Evolutionary conservation across 1,284 basidiomycete genomes (phyloP).

Genomic region (Apiotrichum montevideense): DNA sequence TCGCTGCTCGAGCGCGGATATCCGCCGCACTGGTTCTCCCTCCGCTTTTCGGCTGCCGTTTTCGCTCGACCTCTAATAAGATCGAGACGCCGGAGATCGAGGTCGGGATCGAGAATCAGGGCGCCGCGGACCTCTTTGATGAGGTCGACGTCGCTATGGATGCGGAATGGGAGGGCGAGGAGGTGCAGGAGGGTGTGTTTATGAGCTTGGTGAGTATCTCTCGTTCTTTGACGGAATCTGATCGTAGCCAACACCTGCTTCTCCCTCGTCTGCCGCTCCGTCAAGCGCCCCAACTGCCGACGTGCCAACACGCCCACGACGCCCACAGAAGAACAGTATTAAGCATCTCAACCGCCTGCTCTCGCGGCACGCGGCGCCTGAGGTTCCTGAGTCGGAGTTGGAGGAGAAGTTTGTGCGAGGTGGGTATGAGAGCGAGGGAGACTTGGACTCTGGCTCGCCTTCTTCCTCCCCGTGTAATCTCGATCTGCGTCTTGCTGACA

Average conservation of each 20-base stretch:
- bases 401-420: constrained; percentile 46
- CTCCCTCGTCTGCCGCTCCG: constrained; percentile 8
- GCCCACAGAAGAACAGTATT: constrained; percentile 20
- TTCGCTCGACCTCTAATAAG: no score
- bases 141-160: constrained; percentile 9
- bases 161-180: constrained; percentile 14
- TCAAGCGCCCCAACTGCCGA: constrained; percentile 13
- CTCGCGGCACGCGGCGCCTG: constrained; percentile 20
- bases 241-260: background rate
- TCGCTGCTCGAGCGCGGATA: no score
- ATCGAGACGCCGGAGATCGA: no score
- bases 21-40: no score
- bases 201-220: constrained; percentile 8
- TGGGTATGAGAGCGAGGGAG: constrained; percentile 15
- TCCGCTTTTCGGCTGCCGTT: background rate
- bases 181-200: constrained; percentile 15
- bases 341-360: constrained; percentile 40
- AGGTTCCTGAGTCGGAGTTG: constrained; percentile 41
- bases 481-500: no score
- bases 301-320: background rate
- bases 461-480: no score
- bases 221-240: background rate
- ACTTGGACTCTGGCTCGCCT: background rate
- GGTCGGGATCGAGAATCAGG: background rate
- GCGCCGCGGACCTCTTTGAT: constrained; percentile 8